Base-by-base conservation (phyloP, 352 stramenopile genomes). In the Ophiocytium majus region DNA sequence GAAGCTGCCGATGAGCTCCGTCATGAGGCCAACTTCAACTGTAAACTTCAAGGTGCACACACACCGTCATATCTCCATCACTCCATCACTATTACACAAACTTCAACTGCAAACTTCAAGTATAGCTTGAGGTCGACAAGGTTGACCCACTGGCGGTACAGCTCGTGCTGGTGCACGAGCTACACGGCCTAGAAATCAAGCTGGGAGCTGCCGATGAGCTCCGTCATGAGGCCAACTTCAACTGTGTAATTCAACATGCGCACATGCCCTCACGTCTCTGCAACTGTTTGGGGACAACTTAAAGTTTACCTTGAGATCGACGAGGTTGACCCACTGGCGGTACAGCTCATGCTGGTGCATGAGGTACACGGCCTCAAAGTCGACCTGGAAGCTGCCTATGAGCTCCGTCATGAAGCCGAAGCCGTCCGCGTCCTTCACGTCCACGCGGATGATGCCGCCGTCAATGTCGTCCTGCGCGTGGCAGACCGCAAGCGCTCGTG, bases 1-100 rank as follows among this genome's bases (percentile, higher is more conserved):
- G 28, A 71, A 71, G 57, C 57, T 71, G 57, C 57, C 57, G 28
- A 71, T 71, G 23, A 71, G 57, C 57, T 71, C 57, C 23, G 23
- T 71, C 23, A 28, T 23, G 28, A 23, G 57, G 19, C 57, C 57
- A 71, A 71, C 23, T 28, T 23, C 57, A 71, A 23, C 57, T 71
- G 57, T 28, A 71, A 23, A 23, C 57, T 71, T 71, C 28, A 71
- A n/a, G n/a, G n/a, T n/a, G n/a, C n/a, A n/a, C n/a, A n/a, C n/a
- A n/a, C n/a, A n/a, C n/a, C n/a, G n/a, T n/a, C n/a, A n/a, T n/a
- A n/a, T n/a, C n/a, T n/a, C n/a, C n/a, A n/a, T n/a, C n/a, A n/a
- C n/a, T n/a, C n/a, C n/a, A n/a, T n/a, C n/a, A n/a, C n/a, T n/a
- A n/a, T n/a, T n/a, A n/a, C n/a, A n/a, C n/a, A n/a, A n/a, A n/a